Evolutionary conservation across 2,329 filamentous ascomycete species (phyloP).

Genomic region (Beauveria sp.): DNA sequence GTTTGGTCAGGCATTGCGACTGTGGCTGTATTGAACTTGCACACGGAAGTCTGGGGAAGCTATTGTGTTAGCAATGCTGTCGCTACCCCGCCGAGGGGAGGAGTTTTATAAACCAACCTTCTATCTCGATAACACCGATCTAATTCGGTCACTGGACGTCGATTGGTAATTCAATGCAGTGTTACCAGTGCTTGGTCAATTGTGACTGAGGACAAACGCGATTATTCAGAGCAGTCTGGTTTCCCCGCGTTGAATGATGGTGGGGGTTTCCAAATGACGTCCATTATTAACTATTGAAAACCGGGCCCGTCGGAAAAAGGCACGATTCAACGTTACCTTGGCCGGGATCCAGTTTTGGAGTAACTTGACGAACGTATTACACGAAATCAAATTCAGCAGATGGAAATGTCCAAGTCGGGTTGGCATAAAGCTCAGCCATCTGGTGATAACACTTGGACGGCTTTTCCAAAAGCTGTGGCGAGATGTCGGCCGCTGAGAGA

Average conservation of each 20-base stretch:
- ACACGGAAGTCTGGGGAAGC: neutral
- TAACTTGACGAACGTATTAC: neutral
- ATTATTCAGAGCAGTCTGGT: neutral
- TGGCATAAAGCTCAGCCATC: too few species aligned
- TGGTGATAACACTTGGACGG: too few species aligned
- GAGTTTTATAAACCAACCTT: neutral
- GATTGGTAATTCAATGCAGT: too few species aligned
- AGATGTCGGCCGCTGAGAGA: too few species aligned
- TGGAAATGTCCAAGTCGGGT: neutral
- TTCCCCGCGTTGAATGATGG: neutral
- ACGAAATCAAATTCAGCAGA: neutral
- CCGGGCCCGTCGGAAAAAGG: neutral
- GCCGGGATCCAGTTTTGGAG: conserved; percentile 4
- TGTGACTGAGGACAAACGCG: neutral
- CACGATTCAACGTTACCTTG: conserved; percentile 9
- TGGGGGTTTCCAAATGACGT: conserved; percentile 3
- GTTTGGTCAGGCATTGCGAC: conserved; percentile 29
- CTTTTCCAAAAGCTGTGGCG: too few species aligned
- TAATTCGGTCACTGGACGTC: neutral
- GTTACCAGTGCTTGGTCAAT: too few species aligned
- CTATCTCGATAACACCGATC: neutral
- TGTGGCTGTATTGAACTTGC: neutral
- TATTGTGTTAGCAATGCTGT: neutral
- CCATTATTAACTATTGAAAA: neutral
- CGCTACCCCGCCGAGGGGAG: neutral